Percentiles rank a stretch among this genome's conserved stretches.
These are phyloP conservation scores for Pleurotus djamor DNA, from an alignment of 768 basidiomycete species.

Conservation along the genomic window DNA sequence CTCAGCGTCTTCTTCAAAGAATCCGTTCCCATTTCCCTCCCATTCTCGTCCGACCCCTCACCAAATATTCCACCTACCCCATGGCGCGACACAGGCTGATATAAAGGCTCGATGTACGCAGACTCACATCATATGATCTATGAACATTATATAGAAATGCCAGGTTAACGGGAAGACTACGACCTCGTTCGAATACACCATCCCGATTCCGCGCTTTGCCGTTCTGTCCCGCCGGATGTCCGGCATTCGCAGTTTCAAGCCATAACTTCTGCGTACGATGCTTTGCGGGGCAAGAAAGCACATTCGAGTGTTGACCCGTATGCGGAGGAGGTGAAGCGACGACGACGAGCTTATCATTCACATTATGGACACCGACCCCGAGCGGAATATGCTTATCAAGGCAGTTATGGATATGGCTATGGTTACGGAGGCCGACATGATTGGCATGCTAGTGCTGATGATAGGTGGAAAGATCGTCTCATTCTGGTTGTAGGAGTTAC, in stretches of 20 bases:
- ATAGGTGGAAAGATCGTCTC: constrained; percentile 65
- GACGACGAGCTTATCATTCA: constrained; percentile 20
- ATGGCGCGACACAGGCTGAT: constrained; percentile 45
- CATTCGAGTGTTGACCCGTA: constrained; percentile 14
- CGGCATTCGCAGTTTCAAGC: constrained; percentile 68
- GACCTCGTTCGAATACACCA: constrained; percentile 81
- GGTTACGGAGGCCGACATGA: constrained; percentile 30
- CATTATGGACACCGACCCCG: constrained; percentile 40
- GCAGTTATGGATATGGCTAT: constrained; percentile 1
- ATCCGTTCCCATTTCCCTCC: constrained; percentile 48
- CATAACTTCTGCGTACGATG: constrained; percentile 67
- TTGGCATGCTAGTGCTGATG: constrained; percentile 57
- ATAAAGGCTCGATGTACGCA: constrained; percentile 57
- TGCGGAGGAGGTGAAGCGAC: constrained; percentile 10
- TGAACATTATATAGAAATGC: not conserved
- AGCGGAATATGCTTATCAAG: constrained; percentile 29
- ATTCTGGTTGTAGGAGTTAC: constrained; percentile 54
- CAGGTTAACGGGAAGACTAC: constrained; percentile 47
- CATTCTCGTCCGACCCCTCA: constrained; percentile 54
- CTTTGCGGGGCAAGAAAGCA: constrained; percentile 47
- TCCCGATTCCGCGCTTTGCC: constrained; percentile 56
- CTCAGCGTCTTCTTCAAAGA: not conserved
- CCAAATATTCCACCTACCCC: constrained; percentile 62
- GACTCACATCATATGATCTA: not conserved
- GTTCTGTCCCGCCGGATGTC: constrained; percentile 37